Conservation (phyloP, 345 rosid genomes). For the Camelina hispida region DNA sequence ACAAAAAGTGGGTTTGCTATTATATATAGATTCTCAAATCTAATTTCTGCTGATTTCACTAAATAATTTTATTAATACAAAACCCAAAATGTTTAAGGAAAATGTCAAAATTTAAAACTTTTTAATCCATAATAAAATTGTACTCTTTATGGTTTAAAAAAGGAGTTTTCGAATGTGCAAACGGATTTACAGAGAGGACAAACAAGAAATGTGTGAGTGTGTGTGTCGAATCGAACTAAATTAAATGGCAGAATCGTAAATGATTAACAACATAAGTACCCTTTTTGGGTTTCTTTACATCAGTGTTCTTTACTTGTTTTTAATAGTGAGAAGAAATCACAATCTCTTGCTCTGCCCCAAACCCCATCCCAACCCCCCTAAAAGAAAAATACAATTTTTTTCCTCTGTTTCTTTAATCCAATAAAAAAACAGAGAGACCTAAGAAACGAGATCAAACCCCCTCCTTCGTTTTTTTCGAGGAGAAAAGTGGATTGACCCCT, state of each 20-base stretch:
- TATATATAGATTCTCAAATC: background rate
- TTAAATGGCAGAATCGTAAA: constrained; percentile 35
- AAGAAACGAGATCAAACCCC: constrained; percentile 39
- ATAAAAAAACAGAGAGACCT: constrained; percentile 37
- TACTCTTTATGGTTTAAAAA: background rate
- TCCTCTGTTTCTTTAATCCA: constrained; percentile 48
- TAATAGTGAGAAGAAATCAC: constrained; percentile 37
- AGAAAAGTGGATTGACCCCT: constrained; percentile 27
- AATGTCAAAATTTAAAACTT: background rate
- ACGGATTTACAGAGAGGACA: constrained; percentile 31
- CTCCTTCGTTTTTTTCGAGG: constrained; percentile 41
- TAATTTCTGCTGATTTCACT: background rate
- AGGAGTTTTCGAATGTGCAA: constrained; percentile 41
- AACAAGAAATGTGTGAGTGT: constrained; percentile 34
- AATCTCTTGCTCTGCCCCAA: constrained; percentile 49
- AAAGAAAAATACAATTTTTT: constrained; percentile 13
- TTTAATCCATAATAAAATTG: background rate
- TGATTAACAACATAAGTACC: constrained; percentile 11
- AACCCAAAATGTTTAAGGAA: background rate
- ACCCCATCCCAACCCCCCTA: constrained; percentile 40
- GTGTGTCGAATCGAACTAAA: background rate
- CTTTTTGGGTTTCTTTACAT: constrained; percentile 6
- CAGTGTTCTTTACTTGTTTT: constrained; percentile 24
- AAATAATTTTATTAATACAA: background rate
- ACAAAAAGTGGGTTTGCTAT: no score